Evolutionary conservation across 768 basidiomycete genomes (phyloP).

Genomic region (Tricholoma flavovirens): DNA sequence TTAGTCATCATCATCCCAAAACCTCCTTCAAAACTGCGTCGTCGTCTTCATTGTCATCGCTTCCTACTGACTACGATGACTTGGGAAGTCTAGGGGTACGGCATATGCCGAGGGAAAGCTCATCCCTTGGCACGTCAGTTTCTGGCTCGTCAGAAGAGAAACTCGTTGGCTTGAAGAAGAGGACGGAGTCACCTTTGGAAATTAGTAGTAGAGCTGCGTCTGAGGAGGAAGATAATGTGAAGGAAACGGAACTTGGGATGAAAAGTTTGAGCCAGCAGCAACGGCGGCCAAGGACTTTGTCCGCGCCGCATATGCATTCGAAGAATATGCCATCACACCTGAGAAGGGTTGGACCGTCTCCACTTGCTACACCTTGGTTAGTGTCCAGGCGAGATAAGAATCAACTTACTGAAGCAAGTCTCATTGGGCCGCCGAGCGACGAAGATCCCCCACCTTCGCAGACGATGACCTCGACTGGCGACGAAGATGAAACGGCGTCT

Average conservation of each 20-base stretch:
- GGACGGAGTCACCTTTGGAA: neutral
- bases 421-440: neutral
- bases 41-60: constrained; percentile 5
- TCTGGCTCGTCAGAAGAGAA: constrained; percentile 6
- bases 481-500: neutral
- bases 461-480: neutral
- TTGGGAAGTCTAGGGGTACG: neutral
- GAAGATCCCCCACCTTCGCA: neutral
- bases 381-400: neutral
- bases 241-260: neutral
- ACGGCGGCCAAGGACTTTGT: constrained; percentile 10
- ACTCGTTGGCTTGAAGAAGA: neutral
- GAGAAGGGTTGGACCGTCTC: constrained; percentile 4
- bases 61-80: constrained; percentile 13
- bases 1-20: neutral
- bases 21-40: constrained; percentile 2
- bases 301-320: constrained; percentile 7
- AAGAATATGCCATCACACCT: neutral
- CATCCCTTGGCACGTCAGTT: constrained; percentile 10
- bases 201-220: neutral
- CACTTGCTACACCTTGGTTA: constrained; percentile 1
- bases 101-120: neutral
- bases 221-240: neutral
- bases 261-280: neutral
- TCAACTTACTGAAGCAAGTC: neutral